Percentiles rank a stretch among this genome's conserved stretches.
Conservation (phyloP, 2,329 filamentous ascomycete genomes). For the Calonectria pseudoturangicola region DNA sequence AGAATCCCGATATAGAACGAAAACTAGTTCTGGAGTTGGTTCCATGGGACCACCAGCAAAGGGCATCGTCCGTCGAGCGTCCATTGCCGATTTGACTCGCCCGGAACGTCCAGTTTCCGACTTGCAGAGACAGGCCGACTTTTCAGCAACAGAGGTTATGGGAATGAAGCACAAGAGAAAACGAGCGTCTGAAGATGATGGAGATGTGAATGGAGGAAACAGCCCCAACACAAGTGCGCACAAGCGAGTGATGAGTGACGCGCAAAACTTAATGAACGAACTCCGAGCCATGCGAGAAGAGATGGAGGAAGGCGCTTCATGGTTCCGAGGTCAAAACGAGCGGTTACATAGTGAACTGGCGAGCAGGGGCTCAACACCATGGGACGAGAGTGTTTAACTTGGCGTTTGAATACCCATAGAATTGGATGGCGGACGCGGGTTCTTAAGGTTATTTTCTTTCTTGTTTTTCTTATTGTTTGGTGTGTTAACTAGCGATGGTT, state of each 20-base stretch:
- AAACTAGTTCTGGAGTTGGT: slow-evolving; percentile 62
- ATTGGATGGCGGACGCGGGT: slow-evolving; percentile 49
- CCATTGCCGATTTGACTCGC: slow-evolving; percentile 47
- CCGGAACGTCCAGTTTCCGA: slow-evolving; percentile 46
- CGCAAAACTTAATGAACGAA: slow-evolving; percentile 63
- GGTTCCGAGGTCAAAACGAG: slow-evolving; percentile 68
- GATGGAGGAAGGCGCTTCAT: slow-evolving; percentile 67
- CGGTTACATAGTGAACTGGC: slow-evolving; percentile 61
- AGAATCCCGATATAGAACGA: slow-evolving; percentile 65
- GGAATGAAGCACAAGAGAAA: slow-evolving; percentile 59
- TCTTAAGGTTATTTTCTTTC: slow-evolving; percentile 32
- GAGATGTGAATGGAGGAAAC: slow-evolving; percentile 38
- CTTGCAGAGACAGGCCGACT: slow-evolving; percentile 46
- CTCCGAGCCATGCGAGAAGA: slow-evolving; percentile 65
- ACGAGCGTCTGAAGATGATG: slow-evolving; percentile 55
- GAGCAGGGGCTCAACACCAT: slow-evolving; percentile 60
- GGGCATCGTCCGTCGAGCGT: slow-evolving; percentile 50
- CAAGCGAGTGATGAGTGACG: slow-evolving; percentile 66
- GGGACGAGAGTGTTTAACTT: slow-evolving; percentile 57
- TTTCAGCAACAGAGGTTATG: slow-evolving; percentile 37
- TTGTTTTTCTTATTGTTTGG: slow-evolving; percentile 38
- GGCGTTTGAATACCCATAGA: slow-evolving; percentile 50
- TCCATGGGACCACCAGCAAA: slow-evolving; percentile 50
- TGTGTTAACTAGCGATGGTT: slow-evolving; percentile 44
- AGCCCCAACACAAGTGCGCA: slow-evolving; percentile 53